A percentile compares a stretch with the other conserved stretches of the same genome.
Evolutionary conservation across 768 basidiomycete species (phyloP).

Genomic region (Suillus occidentalis): DNA sequence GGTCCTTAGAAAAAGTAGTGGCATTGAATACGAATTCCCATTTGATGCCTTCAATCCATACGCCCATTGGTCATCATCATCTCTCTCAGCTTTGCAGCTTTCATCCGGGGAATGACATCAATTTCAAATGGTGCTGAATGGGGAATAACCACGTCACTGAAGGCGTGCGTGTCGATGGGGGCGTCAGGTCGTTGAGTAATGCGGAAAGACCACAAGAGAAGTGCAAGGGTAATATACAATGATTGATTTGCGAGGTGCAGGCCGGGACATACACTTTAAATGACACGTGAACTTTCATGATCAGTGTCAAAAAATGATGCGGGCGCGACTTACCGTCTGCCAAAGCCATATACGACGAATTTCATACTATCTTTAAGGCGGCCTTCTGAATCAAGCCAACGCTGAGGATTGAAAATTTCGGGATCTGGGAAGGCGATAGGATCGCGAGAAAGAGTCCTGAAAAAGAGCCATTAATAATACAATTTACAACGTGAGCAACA

Average conservation of each 20-base stretch:
- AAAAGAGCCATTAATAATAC: not conserved
- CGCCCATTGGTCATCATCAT: not conserved
- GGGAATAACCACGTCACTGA: constrained; percentile 57
- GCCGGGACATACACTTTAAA: not conserved
- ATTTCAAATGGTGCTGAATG: constrained; percentile 37
- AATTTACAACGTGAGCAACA: not conserved
- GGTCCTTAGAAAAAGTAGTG: not conserved
- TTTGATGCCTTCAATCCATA: not conserved
- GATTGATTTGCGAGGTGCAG: constrained; percentile 43
- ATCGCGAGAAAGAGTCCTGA: not conserved
- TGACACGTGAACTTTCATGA: not conserved
- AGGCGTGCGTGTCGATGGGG: constrained; percentile 58
- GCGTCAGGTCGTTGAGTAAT: constrained; percentile 43
- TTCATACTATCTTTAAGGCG: not conserved
- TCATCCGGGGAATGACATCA: not conserved
- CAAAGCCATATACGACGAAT: not conserved
- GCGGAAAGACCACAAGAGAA: constrained; percentile 60
- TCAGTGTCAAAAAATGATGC: not conserved
- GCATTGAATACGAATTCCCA: not conserved
- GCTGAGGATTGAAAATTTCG: not conserved
- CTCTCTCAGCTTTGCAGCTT: not conserved
- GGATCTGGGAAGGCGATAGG: not conserved
- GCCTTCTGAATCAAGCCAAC: not conserved
- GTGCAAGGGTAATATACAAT: constrained; percentile 57
- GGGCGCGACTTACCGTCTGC: not conserved